Base-by-base conservation (phyloP, 345 rosid species). In the Heritiera littoralis region DNA sequence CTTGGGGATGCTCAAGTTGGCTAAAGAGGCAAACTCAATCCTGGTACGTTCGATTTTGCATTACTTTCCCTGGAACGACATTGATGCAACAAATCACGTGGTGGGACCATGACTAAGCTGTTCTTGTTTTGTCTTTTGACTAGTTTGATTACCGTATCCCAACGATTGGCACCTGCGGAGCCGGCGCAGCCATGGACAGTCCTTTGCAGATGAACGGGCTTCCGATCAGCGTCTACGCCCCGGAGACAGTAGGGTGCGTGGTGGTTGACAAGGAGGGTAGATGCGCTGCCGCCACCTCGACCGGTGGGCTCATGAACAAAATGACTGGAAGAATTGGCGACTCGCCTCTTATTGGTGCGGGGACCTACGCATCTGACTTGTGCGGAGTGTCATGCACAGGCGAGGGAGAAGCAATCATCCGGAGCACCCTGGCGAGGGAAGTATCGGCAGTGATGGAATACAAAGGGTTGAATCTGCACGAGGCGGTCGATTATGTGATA, bases 371-470 rank as follows among this genome's bases (percentile, higher is more conserved):
- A 8, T 84, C 92, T 35, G 83, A 90, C 28, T 80, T 91, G 0
- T 91, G 94, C 28, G 99, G 93, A 0, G 93, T 95, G 7, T 95
- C 99, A 2, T 95, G 99, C 81, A 95, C 99, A 0, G 99, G 99
- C 5, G 99, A 95, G 84, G 99, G 99, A 10, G 99, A 95, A 87
- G 99, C 98, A 2, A 95, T 95, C 80, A 91, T 95, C 23, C 87
- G 99, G 7, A 84, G 89, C 52, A 95, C 99, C 11, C 81, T 95
- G 73, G 98, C 99, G 0, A 89, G 99, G 49, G 99, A 95, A 7
- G 91, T 95, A 78, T 92, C 98, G 10, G 98, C 99, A 2, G 98
- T 95, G 83, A 93, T 95, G 99, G 99, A 95, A 81, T 95, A 95
- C 78, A 95, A 95, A 66, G 98, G 98, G 7, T 72, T 95, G 82